Evolutionary conservation across 1,139 yeast species (phyloP), one percentile per base, ranked within the genome.

Genomic region (Geotrichum armillariae): DNA sequence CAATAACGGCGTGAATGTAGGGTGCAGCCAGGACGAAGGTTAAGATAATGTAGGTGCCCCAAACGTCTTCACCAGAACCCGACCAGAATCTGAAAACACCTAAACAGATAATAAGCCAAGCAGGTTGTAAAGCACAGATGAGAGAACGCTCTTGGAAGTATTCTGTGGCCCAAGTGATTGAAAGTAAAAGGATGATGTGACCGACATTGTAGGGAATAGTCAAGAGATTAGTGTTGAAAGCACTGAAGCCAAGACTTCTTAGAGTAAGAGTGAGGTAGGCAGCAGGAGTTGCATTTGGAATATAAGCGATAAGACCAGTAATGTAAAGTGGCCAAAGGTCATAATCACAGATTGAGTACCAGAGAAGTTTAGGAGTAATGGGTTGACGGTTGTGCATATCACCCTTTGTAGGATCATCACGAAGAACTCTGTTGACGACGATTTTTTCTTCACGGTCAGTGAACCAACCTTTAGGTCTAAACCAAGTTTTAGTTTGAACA

Each of bases 401-500:
- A 20, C 86, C 84, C 64, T 82, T 82, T 2, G 78, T 66, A 1
- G 87, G 85, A 58, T 82, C 88, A 60, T 82, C 87, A 50, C 86
- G 67, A 46, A 82, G 69, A 0, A 81, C 71, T 47, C 83, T 69
- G 59, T 80, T 82, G 27, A 80, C 84, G n/a, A 79, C 74, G 38
- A 82, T 79, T 52, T 73, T 78, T 53, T 76, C 80, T 58, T 82
- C 85, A 11, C 80, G 66, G 7, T 75, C 80, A 7, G 74, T 73
- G 56, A 74, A 81, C 81, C 84, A 81, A n/a, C 85, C 85, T 32
- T 78, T 74, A 4, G 74, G 75, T 20, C 76, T 68, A 51, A 67
- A 67, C 66, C 72, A 64, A 5, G 82, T 76, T 54, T 76, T 78
- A 1, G 88, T 83, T 55, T 77, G 79, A 0, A 71, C 73, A 0